Conservation (phyloP, 768 basidiomycete genomes). For the Mrakia blollopis region DNA sequence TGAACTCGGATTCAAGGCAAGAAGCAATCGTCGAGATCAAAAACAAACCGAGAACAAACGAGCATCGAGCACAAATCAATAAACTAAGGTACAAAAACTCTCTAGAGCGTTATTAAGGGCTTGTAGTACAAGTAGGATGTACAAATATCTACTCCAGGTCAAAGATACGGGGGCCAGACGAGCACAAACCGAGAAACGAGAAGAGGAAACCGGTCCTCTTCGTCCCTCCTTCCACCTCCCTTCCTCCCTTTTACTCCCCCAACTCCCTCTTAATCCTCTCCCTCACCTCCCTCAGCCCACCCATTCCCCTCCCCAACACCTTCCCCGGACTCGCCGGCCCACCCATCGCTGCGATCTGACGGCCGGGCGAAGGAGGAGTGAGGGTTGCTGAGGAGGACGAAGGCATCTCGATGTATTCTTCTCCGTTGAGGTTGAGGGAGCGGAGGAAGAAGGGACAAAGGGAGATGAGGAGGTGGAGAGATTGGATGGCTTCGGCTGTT, state of each 20-base stretch:
- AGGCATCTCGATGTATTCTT: conserved; percentile 46
- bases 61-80: no score
- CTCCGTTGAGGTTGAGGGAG: conserved; percentile 36
- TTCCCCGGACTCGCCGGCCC: conserved; percentile 37
- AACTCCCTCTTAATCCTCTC: conserved; percentile 44
- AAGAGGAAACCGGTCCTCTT: background rate
- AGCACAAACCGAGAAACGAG: background rate
- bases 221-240: background rate
- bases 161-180: no score
- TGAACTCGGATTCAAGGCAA: no score
- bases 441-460: conserved; percentile 45
- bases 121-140: no score
- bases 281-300: conserved; percentile 44
- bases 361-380: background rate
- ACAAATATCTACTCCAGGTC: no score
- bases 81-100: no score
- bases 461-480: conserved; percentile 40
- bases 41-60: no score
- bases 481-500: conserved; percentile 43
- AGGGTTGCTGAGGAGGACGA: conserved; percentile 10
- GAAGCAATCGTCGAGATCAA: no score
- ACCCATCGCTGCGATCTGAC: no score
- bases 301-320: conserved; percentile 35
- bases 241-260: background rate
- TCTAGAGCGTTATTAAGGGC: no score